Evolutionary conservation across 345 rosid species (phyloP), one percentile per base, ranked within the genome.

Genomic region (Eucalyptus brandiana): DNA sequence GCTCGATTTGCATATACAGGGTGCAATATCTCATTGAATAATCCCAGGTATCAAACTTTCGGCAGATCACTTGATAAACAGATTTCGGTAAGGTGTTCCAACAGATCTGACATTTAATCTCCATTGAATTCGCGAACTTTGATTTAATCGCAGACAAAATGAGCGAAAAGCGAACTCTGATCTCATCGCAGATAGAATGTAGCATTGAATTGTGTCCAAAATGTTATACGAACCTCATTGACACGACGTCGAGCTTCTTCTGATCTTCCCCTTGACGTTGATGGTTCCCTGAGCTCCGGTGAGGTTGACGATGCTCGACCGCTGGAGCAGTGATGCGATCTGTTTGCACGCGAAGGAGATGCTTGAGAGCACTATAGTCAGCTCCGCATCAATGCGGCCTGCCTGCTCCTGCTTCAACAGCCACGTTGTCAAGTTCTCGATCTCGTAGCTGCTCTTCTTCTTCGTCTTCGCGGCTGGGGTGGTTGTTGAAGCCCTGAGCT

Each of bases 181-280:
- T 76, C 83, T 19, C 24, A 76, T 76, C 2, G 9, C 16, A 76
- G 83, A 37, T 24, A 76, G 8, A 40, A 19, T 76, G 45, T 40
- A 40, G 83, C 7, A 76, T 37, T 40, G 83, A 76, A 76, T 76
- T 37, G 83, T 76, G 45, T 24, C 47, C 47, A 19, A 37, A 44
- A 21, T 47, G 65, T 12, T 24, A 53, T 47, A 60, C 69, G 32
- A 23, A 92, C 92, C 93, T 92, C 92, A 88, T 92, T 92, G 89
- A 92, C 87, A 91, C 90, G 21, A 92, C 92, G 85, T 92, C 94
- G 76, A 92, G 94, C 92, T 92, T 92, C 90, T 92, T 92, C 93
- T 92, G 94, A 69, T 91, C 89, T 48, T 91, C 94, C 69, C 94
- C 92, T 87, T 92, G 94, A 91, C 26, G 89, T 92, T 92, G 76